These are phyloP conservation scores for Talaromyces borbonicus DNA, from an alignment of 495 filamentous ascomycete genomes.

Conservation along the genomic window DNA sequence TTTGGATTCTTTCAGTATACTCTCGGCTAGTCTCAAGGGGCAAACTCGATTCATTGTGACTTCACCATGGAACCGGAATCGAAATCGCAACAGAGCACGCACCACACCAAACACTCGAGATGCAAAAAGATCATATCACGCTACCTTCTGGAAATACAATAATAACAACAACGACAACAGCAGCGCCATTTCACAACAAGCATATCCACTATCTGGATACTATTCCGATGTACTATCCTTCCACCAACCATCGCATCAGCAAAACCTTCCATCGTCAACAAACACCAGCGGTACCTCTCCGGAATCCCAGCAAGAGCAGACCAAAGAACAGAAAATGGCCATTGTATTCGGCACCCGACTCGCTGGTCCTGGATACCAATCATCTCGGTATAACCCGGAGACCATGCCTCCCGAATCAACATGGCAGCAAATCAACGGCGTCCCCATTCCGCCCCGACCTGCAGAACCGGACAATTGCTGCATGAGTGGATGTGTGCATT, in stretches of 20 bases:
- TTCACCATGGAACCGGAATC: too few relatives aligned
- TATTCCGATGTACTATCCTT: slow-evolving; percentile 28
- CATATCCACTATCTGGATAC: slow-evolving; percentile 34
- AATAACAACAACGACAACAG: background rate
- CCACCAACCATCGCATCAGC: slow-evolving; percentile 18
- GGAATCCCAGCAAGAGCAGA: slow-evolving; percentile 10
- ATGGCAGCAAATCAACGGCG: slow-evolving; percentile 60
- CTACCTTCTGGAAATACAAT: background rate
- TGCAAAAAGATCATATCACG: background rate
- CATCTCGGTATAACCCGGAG: slow-evolving; percentile 46
- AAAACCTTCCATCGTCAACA: background rate
- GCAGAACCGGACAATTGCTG: slow-evolving; percentile 96
- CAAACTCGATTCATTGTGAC: too few relatives aligned
- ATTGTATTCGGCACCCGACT: slow-evolving; percentile 72
- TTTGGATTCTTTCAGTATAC: background rate
- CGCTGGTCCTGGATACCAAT: slow-evolving; percentile 57
- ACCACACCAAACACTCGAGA: too few relatives aligned
- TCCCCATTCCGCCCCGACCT: slow-evolving; percentile 72
- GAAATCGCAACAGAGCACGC: too few relatives aligned
- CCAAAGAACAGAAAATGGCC: slow-evolving; percentile 39
- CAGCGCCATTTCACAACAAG: slow-evolving; percentile 14
- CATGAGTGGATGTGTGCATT: slow-evolving; percentile 97
- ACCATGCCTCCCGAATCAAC: slow-evolving; percentile 29
- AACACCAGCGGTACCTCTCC: background rate
- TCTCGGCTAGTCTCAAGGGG: background rate